Base-by-base conservation (phyloP, 2,329 filamentous ascomycete species). In the Trichoderma atroviride region DNA sequence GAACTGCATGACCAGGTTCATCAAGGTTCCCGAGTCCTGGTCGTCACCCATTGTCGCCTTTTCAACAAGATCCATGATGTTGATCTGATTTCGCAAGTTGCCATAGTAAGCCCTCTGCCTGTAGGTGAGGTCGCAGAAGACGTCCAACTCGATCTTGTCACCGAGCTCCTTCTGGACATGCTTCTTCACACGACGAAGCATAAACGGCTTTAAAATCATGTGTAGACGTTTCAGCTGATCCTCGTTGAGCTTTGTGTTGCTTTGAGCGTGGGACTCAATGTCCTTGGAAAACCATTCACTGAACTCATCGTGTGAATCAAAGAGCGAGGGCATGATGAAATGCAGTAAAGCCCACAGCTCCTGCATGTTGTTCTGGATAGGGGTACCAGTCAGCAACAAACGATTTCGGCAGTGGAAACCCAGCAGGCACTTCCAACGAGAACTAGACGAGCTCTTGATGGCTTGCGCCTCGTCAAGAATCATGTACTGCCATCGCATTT, bases 1-100 rank as follows among this genome's bases (percentile, higher is more conserved):
- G 87, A 99, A 99, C 81, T 99, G 96, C 96, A 99, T 99, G 72
- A 99, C 96, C 73, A 99, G 85, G 80, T 99, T 99, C 96, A 99
- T 98, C 76, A 99, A 82, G 1, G 95, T 98, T 52, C 95, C 94
- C 43, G 93, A 97, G 78, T 98, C 96, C 75, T 95, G 91, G 61
- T 98, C 96, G 75, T 97, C 94, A 43, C 96, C 96, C 74, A 96
- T 87, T 2, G 95, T 95, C 1, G 93, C 94, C 86, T 97, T 98
- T 80, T 99, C 96, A 68, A 99, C 96, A 22, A 99, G 89, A 78
- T 99, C 96, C 89, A 98, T 96, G 74, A 99, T 94, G 80, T 94
- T 98, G 81, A 99, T 97, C 82, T 97, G 96, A 82, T 97, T 97
- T 62, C 96, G 90, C 56, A 99, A 84, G 75, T 94, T 97, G 74